phyloP scores from a whole-genome alignment of 192 early-diverging fungal genomes.

The Coemansia sp. region DNA sequence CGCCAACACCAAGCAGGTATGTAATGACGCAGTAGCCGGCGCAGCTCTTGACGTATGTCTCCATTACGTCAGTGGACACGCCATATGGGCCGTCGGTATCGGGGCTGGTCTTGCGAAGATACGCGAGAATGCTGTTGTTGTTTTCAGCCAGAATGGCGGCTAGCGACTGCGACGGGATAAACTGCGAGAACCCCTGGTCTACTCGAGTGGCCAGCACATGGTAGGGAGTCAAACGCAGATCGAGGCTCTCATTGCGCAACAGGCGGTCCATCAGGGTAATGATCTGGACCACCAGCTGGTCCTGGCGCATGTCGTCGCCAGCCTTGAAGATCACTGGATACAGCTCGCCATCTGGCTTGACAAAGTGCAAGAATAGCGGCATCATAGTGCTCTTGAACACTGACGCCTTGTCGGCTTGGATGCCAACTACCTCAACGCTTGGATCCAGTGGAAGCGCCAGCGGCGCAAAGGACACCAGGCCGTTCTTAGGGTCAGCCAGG shows the following conservation, averaged over 20 bases:
- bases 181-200: conserved; percentile 96
- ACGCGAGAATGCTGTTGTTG: conserved; percentile 78
- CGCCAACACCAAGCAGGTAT: conserved; percentile 96
- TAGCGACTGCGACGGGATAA: conserved; percentile 85
- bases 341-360: conserved; percentile 77
- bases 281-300: conserved; percentile 97
- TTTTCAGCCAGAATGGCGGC: conserved; percentile 88
- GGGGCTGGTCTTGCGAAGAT: conserved; percentile 73
- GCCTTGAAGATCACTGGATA: conserved; percentile 98
- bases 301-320: conserved; percentile 96
- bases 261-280: conserved; percentile 97
- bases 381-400: conserved; percentile 92
- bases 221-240: conserved; percentile 90
- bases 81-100: conserved; percentile 66
- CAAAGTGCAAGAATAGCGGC: conserved; percentile 86
- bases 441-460: conserved; percentile 92
- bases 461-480: conserved; percentile 75
- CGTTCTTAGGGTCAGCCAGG: conserved; percentile 84
- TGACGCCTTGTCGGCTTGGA: conserved; percentile 74
- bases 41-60: conserved; percentile 94
- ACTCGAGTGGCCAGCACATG: conserved; percentile 93
- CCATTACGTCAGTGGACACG: conserved; percentile 78
- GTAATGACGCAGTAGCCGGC: conserved; percentile 99
- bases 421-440: conserved; percentile 80
- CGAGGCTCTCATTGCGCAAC: conserved; percentile 93